phyloP scores from a whole-genome alignment of 1,284 basidiomycete genomes.

The Exsudoporus floridanus region DNA sequence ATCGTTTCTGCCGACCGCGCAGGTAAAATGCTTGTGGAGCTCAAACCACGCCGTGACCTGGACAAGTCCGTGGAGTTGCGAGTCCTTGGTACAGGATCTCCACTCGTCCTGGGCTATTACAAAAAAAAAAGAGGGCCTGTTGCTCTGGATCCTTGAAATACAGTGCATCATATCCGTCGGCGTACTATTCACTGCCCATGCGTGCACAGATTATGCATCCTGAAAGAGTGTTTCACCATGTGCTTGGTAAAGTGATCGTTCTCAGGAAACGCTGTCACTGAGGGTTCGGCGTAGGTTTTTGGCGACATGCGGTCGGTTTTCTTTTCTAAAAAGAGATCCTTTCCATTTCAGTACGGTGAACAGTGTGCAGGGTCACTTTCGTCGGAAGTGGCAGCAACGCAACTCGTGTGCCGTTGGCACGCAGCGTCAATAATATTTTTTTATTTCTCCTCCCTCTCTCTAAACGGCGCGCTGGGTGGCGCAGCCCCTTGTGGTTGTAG shows the following conservation, averaged over 20 bases:
- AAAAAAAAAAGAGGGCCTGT: background rate
- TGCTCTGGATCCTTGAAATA: conserved; percentile 3
- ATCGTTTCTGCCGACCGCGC: conserved; percentile 13
- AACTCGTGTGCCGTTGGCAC: background rate
- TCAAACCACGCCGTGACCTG: conserved; percentile 9
- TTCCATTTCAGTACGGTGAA: background rate
- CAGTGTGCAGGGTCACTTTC: background rate
- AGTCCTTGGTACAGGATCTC: conserved; percentile 22
- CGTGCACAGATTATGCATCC: background rate
- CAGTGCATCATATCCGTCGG: conserved; percentile 24
- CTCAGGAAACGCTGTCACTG: background rate
- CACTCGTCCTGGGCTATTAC: conserved; percentile 7
- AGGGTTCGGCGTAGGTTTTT: background rate
- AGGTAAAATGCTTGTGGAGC: conserved; percentile 22
- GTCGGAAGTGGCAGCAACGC: conserved; percentile 1
- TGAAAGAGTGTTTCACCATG: conserved; percentile 3
- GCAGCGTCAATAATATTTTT: background rate
- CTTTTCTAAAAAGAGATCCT: background rate
- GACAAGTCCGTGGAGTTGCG: conserved; percentile 23
- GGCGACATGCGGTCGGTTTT: background rate
- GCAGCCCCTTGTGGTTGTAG: conserved; percentile 2
- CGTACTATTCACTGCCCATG: conserved; percentile 11
- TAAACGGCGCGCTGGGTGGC: conserved; percentile 7
- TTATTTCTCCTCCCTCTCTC: background rate
- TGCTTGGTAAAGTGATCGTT: conserved; percentile 1